Conservation (phyloP, 1,284 basidiomycete species). For the Takashimella tepidaria region DNA sequence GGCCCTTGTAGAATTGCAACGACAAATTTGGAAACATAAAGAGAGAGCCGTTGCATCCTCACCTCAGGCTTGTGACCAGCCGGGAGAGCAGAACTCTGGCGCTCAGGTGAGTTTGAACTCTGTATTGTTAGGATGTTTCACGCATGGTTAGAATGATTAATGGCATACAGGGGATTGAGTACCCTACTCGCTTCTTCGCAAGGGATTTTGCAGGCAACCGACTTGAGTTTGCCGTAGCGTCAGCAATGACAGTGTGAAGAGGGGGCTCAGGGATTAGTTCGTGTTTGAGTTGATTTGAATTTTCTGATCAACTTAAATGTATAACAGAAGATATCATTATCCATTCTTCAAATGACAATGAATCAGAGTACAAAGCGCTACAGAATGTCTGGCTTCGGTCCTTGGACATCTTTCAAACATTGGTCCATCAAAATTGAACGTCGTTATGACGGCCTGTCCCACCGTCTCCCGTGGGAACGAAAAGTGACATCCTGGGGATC, state of each 20-base stretch:
- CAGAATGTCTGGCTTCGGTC: too few relatives aligned
- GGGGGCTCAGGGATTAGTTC: too few relatives aligned
- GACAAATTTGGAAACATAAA: constrained; percentile 33
- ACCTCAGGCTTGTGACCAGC: constrained; percentile 33
- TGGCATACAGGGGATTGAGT: constrained; percentile 36
- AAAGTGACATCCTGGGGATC: not conserved
- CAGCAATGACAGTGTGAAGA: not conserved
- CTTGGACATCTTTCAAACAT: too few relatives aligned
- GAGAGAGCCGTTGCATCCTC: constrained; percentile 19
- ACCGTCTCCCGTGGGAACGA: not conserved
- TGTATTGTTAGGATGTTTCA: not conserved
- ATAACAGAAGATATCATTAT: too few relatives aligned
- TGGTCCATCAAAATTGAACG: too few relatives aligned
- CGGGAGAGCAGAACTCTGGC: constrained; percentile 39
- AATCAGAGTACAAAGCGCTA: too few relatives aligned
- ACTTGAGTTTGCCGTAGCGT: constrained; percentile 33
- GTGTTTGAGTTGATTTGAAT: too few relatives aligned
- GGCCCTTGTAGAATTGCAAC: constrained; percentile 34
- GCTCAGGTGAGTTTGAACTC: constrained; percentile 20
- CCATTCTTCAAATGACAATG: too few relatives aligned
- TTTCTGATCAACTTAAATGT: too few relatives aligned
- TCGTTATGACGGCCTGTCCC: too few relatives aligned
- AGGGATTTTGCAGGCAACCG: constrained; percentile 44
- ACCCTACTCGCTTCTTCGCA: constrained; percentile 43
- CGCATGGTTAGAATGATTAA: too few relatives aligned